A percentile compares a stretch with the other conserved stretches of the same genome.
Evolutionary conservation across 208 protist species (phyloP).

Genomic region (Crithidia expoeki): DNA sequence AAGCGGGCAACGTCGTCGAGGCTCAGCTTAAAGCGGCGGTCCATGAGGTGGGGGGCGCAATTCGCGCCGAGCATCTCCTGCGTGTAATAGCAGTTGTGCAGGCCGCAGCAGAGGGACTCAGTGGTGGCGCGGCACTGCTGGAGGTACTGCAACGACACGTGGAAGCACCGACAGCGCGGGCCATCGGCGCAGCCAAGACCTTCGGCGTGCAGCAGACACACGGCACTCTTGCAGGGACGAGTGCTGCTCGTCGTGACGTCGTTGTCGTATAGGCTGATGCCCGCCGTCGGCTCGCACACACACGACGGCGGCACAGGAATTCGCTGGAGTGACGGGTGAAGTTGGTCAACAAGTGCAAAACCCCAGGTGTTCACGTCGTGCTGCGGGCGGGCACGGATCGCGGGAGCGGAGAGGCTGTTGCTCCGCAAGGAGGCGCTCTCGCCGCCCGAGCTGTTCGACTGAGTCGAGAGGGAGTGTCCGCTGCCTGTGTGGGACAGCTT

Average conservation of each 20-base stretch:
- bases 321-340: conserved; percentile 49
- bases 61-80: conserved; percentile 52
- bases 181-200: conserved; percentile 37
- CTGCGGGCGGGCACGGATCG: conserved; percentile 24
- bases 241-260: conserved; percentile 53
- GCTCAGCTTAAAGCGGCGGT: conserved; percentile 35
- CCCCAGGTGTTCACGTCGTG: conserved; percentile 48
- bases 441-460: conserved; percentile 26
- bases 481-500: conserved; percentile 34
- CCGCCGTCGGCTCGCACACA: conserved; percentile 44
- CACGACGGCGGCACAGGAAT: conserved; percentile 53
- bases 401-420: conserved; percentile 19
- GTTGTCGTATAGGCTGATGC: conserved; percentile 54
- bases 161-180: conserved; percentile 43
- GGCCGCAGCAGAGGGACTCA: conserved; percentile 47
- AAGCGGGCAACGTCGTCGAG: conserved; percentile 37
- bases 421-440: conserved; percentile 26
- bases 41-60: conserved; percentile 41
- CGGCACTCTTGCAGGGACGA: conserved; percentile 50
- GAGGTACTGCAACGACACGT: conserved; percentile 45
- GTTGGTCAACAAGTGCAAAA: conserved; percentile 53
- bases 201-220: conserved; percentile 45
- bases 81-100: conserved; percentile 70
- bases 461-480: conserved; percentile 30
- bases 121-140: conserved; percentile 37